Conservation (phyloP, 345 rosid genomes). For the Gossypioides kirkii region DNA sequence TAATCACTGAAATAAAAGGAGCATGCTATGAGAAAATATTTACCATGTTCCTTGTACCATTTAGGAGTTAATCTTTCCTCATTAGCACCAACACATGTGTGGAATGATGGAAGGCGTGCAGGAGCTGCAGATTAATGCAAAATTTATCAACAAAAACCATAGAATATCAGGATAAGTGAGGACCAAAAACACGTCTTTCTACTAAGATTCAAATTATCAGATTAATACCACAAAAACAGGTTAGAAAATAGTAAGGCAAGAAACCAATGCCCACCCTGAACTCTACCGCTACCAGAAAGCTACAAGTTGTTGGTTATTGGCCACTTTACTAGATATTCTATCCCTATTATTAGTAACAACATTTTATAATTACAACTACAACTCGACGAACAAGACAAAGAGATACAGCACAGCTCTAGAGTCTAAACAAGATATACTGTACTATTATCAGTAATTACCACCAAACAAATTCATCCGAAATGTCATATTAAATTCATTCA, state of each 20-base stretch:
- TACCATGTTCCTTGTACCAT: constrained; percentile 96
- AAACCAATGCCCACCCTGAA: background rate
- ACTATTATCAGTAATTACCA: background rate
- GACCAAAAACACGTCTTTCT: constrained; percentile 6
- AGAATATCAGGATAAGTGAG: background rate
- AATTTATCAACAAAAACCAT: constrained; percentile 3
- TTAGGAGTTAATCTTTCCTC: constrained; percentile 89
- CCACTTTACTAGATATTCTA: background rate
- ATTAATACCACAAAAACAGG: background rate
- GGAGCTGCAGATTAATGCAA: constrained; percentile 56
- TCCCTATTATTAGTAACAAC: background rate
- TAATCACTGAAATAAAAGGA: background rate
- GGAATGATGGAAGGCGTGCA: constrained; percentile 92
- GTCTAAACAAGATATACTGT: background rate
- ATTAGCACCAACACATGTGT: constrained; percentile 91
- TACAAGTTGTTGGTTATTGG: background rate
- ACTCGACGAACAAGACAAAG: background rate
- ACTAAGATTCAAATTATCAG: background rate
- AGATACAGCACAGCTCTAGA: background rate
- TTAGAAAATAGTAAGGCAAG: background rate
- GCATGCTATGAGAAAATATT: constrained; percentile 8
- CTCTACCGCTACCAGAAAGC: background rate
- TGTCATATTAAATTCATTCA: background rate
- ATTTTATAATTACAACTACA: background rate
- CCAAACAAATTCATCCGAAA: background rate